Percentiles rank a stretch among this genome's conserved stretches.
Conservation (phyloP, 1,284 basidiomycete genomes). For the Amylostereum chailletii region DNA sequence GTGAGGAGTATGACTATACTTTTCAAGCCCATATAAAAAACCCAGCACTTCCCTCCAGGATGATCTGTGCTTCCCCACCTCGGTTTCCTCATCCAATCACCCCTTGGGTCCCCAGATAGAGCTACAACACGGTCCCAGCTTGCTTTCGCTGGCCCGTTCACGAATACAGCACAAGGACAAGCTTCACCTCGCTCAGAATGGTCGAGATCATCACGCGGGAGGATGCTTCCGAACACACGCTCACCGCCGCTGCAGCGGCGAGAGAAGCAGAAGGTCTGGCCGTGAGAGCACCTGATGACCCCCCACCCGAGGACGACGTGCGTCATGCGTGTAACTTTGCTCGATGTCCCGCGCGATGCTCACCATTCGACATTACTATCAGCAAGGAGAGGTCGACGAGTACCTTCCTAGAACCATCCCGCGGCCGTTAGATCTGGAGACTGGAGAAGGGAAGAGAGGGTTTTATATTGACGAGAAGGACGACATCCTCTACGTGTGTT, state of each 20-base stretch:
- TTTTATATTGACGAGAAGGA: slow-evolving; percentile 3
- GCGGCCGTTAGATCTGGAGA: slow-evolving; percentile 1
- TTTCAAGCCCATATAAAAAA: too few species aligned
- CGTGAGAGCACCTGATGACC: background rate
- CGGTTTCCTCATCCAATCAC: too few species aligned
- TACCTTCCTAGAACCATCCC: background rate
- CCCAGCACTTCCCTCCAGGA: too few species aligned
- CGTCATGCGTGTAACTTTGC: background rate
- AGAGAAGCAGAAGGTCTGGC: slow-evolving; percentile 6
- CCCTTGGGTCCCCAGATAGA: too few species aligned
- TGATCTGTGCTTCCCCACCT: too few species aligned
- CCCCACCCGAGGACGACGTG: background rate
- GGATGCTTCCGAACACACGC: too few species aligned
- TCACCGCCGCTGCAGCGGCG: background rate
- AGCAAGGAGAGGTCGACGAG: slow-evolving; percentile 4
- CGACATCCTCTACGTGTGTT: slow-evolving; percentile 14
- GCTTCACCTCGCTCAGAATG: too few species aligned
- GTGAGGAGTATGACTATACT: too few species aligned
- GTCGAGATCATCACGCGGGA: too few species aligned
- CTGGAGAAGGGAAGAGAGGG: background rate
- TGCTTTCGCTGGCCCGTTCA: too few species aligned
- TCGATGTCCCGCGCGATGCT: background rate
- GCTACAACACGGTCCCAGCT: too few species aligned
- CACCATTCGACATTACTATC: background rate
- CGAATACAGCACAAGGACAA: too few species aligned